Base-by-base conservation (phyloP, 371 early-diverging fungal genomes). In the Mycotypha africana region DNA sequence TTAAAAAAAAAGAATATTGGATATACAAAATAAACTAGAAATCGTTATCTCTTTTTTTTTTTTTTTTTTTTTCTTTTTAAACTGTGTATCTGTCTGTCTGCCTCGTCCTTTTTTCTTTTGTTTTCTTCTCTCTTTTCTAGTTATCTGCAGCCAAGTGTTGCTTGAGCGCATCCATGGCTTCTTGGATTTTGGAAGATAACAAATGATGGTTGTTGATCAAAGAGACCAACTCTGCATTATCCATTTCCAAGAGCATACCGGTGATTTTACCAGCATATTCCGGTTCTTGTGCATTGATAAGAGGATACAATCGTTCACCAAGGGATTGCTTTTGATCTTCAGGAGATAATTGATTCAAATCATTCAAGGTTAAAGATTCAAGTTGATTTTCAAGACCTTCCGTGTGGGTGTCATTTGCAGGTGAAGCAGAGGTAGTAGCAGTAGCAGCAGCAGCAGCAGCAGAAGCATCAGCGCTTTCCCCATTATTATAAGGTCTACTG, bases 231-330 rank as follows among this genome's bases (percentile, higher is more conserved):
- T 93, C 92, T 42, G 73, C 61, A 58, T 87, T 86, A 60, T 91
- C 89, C 92, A 93, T 93, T 68, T 93, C 94, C 45, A 93, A 73
- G 40, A 93, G 76, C 93, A 93, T 93, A 49, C 94, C 94, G 23
- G 94, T 93, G 58, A 93, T 86, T 81, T 93, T 93, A 53, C 89
- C 88, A 50, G 92, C 86, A 40, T 62, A 60, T 23, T 75, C 73
- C 39, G 78, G 79, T 50, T 86, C 79, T 46, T 60, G 60, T 33
- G 49, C 56, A 47, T 57, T 60, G 39, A 93, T 83, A 31, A 82
- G 59, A 16, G 92, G 91, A 74, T 84, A 93, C 42, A 93, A 74
- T 41, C 79, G 69, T 70, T 93, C 93, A 51, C 94, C 94, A 14
- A 92, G 73, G 67, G 85, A 78, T 46, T 82, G 86, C 73, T 91